These are phyloP conservation scores for Geotrichum bryndzae DNA, from an alignment of 1,139 yeast genomes.

Conservation along the genomic window DNA sequence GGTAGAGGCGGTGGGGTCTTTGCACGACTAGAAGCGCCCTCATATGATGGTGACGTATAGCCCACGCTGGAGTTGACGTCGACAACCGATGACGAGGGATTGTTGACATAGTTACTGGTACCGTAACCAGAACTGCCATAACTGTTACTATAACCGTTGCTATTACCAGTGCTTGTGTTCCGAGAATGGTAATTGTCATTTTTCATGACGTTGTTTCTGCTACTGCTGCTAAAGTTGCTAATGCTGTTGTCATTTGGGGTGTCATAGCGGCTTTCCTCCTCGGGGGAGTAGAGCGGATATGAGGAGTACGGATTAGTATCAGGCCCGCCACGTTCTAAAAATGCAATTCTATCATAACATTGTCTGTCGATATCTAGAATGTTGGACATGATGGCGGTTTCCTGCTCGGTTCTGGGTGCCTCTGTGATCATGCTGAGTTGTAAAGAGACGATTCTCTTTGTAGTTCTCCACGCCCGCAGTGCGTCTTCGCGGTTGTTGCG, in stretches of 20 bases:
- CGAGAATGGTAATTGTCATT: neutral
- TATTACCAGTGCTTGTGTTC: neutral
- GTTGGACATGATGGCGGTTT: constrained; percentile 33
- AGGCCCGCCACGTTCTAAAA: constrained; percentile 22
- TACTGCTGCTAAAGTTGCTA: neutral
- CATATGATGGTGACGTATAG: constrained; percentile 1
- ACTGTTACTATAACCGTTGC: neutral
- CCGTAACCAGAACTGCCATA: neutral
- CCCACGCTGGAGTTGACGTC: neutral
- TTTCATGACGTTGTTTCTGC: neutral
- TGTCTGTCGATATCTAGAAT: constrained; percentile 36
- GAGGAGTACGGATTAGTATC: constrained; percentile 16
- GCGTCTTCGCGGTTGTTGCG: constrained; percentile 32
- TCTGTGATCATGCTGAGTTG: constrained; percentile 31
- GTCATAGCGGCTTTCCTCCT: neutral
- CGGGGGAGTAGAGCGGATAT: constrained; percentile 1
- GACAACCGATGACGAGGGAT: neutral
- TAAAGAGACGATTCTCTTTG: constrained; percentile 29
- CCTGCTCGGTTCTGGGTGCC: constrained; percentile 29
- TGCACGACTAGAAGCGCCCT: neutral
- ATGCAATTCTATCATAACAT: constrained; percentile 35
- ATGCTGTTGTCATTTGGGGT: neutral
- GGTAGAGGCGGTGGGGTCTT: constrained; percentile 14
- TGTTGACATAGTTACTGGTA: neutral
- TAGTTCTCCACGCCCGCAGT: constrained; percentile 32